A percentile compares a stretch with the other conserved stretches of the same genome.
These are phyloP conservation scores for Globisporangium irregulare DNA, from an alignment of 352 stramenopile species.

Conservation along the genomic window DNA sequence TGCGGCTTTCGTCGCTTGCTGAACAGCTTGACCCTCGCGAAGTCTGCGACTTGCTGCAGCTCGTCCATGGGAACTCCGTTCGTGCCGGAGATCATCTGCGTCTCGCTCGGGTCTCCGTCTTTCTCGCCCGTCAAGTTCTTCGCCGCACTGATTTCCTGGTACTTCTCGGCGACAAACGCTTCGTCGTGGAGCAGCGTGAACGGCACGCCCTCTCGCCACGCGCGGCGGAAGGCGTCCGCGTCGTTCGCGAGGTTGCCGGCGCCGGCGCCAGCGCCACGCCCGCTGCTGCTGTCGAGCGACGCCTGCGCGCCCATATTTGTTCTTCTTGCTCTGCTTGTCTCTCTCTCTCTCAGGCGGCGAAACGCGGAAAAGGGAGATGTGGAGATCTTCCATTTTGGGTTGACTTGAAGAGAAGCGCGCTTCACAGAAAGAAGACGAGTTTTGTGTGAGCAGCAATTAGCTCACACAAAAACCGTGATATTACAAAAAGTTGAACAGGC, in stretches of 20 bases:
- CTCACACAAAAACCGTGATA: no score
- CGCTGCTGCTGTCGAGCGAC: constrained; percentile 1
- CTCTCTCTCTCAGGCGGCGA: neutral
- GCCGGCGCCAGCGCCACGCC: neutral
- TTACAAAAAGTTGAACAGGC: no score
- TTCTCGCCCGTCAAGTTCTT: constrained; percentile 21
- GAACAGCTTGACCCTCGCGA: constrained; percentile 58
- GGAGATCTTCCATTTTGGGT: neutral
- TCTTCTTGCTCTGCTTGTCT: neutral
- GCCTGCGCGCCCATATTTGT: constrained; percentile 11
- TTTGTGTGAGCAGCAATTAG: neutral
- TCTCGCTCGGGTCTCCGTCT: constrained; percentile 19
- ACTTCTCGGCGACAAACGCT: constrained; percentile 64
- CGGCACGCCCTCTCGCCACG: constrained; percentile 49
- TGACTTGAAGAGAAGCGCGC: neutral
- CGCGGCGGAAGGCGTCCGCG: constrained; percentile 19
- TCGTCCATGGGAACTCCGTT: constrained; percentile 58
- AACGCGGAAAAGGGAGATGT: neutral
- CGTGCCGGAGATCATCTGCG: constrained; percentile 29
- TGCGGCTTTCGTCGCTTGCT: constrained; percentile 17
- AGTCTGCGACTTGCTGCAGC: constrained; percentile 53
- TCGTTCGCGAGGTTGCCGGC: constrained; percentile 4
- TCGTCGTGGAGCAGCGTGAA: constrained; percentile 77
- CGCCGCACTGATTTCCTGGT: constrained; percentile 33
- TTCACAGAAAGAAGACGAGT: neutral